Evolutionary conservation across 2,329 filamentous ascomycete species (phyloP), one percentile per base, ranked within the genome.

Genomic region (Phaeosphaeria sp.): DNA sequence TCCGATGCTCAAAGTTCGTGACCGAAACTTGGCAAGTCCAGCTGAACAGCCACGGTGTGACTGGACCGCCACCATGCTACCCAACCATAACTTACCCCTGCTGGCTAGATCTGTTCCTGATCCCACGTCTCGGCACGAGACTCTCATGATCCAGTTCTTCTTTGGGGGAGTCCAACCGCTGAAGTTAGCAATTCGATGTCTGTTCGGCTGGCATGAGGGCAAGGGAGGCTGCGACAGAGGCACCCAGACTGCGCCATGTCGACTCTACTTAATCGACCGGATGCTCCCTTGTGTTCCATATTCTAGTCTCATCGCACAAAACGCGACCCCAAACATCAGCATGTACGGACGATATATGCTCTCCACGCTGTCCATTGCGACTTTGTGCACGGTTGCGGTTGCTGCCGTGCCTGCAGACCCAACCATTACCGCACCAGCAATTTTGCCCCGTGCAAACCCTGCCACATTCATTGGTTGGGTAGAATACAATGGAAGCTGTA

Each of bases 341-440:
- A 73, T 74, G 70, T 44, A 47, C 43, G 47, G 52, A 59, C 55
- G 33, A 52, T 45, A 70, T 8, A 54, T 54, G 33, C 44, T 61
- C 17, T 47, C 60, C 1, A 33, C 65, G 8, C 30, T 68, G n/a
- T 63, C 57, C 9, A 56, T 53, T 24, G 51, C 64, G 40, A 63
- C 55, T 11, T 65, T 58, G 48, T 52, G 45, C 11, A 36, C 45
- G 3, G 33, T 70, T n/a, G 56, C 62, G 21, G 61, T 44, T 30
- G 69, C 68, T 44, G 52, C 61, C 3, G 61, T 61, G 4, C 64
- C 67, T 25, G 63, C 67, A 17, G 69, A 74, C 53, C 68, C 72
- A 6, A 70, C 69, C n/a, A 74, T 74, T 39, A 74, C 72, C 46
- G 9, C 71, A 17, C 49, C 67, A 39, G 65, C 72, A 27, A 33